Percentiles rank a stretch among this genome's conserved stretches.
phyloP scores from a whole-genome alignment of 1,284 basidiomycete species.

The Rhodotorula sp. region DNA sequence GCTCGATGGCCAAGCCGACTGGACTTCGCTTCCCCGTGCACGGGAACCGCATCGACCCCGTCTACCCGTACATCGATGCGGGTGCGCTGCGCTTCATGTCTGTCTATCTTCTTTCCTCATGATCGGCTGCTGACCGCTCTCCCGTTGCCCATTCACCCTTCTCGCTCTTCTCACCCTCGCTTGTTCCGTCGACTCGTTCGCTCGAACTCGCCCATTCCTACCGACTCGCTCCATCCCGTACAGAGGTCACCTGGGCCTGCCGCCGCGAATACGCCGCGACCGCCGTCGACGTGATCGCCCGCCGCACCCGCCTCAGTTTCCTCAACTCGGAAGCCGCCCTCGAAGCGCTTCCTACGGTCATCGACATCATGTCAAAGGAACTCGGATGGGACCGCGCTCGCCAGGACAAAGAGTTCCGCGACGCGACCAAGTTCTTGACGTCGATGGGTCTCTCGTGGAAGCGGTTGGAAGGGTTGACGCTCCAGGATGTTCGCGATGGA shows the following conservation, averaged over 20 bases:
- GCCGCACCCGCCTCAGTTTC: slow-evolving; percentile 87
- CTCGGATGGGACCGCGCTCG: slow-evolving; percentile 68
- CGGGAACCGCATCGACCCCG: slow-evolving; percentile 69
- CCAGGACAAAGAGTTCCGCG: slow-evolving; percentile 61
- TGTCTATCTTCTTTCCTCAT: not conserved
- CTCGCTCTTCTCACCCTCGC: too few species aligned
- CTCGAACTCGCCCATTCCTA: slow-evolving; percentile 44
- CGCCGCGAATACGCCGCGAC: slow-evolving; percentile 88
- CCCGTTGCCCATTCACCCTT: too few species aligned
- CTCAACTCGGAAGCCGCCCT: slow-evolving; percentile 85
- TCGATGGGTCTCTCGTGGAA: slow-evolving; percentile 49
- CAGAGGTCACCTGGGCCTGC: slow-evolving; percentile 66
- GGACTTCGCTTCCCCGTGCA: slow-evolving; percentile 80
- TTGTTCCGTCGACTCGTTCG: not conserved
- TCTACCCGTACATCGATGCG: slow-evolving; percentile 89
- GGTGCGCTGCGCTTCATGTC: slow-evolving; percentile 58
- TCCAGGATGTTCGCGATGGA: slow-evolving; percentile 43
- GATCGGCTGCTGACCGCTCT: too few species aligned
- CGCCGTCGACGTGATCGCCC: slow-evolving; percentile 86
- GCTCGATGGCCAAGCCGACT: slow-evolving; percentile 73
- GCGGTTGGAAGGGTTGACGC: slow-evolving; percentile 27
- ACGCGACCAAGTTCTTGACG: slow-evolving; percentile 50
- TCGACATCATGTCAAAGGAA: slow-evolving; percentile 88
- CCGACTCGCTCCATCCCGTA: not conserved
- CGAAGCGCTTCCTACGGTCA: slow-evolving; percentile 76